Evolutionary conservation across 2,329 filamentous ascomycete species (phyloP), one percentile per base, ranked within the genome.

Genomic region (Aspergillus eucalypticola): DNA sequence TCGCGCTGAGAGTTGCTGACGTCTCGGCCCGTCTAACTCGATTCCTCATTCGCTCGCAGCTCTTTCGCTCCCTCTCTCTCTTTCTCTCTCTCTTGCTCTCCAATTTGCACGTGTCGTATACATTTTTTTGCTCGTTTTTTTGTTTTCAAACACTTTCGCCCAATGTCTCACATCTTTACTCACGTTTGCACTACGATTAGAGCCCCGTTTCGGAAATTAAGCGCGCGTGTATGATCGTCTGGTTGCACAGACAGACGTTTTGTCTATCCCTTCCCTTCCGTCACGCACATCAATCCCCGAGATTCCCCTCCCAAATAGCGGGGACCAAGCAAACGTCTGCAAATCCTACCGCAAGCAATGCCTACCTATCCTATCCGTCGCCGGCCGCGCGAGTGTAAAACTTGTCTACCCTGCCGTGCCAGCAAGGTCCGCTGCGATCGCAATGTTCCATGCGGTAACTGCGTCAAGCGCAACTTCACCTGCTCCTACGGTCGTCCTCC

Each of bases 351-450:
- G 58, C 59, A 54, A 71, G 58, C 59, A 54, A 71, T 75, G 73
- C 69, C 71, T 60, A 69, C 71, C 13, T 75, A 74, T 59, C 73
- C 73, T 25, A 71, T 75, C 60, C 73, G 73, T 25, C 73, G 73
- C 64, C 65, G 73, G 55, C 73, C 73, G 54, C 73, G 73, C 60
- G 71, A 75, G 64, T 75, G 72, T 64, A 81, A 82, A 64, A 82
- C 82, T 3, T 83, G 82, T 64, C 73, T 78, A 54, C 71, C 78
- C 15, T 84, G 82, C 60, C 80, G 81, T 48, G 75, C 77, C 21
- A 78, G 80, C 53, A 84, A 84, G 73, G 82, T 82, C 67, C 75
- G 80, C 62, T 78, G 76, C 65, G 76, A 78, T 67, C 75, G 76
- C 65, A 74, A 76, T 48, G 62, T 75, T 10, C 76, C 76, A 44